Conservation (phyloP, 2,329 filamentous ascomycete genomes). For the Neonectria hederae region DNA sequence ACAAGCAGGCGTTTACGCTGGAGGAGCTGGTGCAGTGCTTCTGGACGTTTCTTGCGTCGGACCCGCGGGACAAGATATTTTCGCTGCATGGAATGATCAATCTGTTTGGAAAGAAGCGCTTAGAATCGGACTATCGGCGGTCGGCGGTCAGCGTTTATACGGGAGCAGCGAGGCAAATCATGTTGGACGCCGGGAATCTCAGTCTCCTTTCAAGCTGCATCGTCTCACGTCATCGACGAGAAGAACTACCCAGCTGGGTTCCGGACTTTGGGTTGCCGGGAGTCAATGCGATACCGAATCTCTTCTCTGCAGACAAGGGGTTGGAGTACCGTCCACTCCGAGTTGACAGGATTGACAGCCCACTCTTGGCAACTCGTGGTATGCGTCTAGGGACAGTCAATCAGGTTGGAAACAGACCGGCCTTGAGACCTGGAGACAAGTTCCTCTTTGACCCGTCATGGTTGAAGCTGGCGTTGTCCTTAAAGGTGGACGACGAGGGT, state of each 20-base stretch:
- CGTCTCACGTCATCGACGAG: conserved; percentile 10
- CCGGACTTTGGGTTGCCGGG: conserved; percentile 37
- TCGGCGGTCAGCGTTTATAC: conserved; percentile 35
- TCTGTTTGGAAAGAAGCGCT: conserved; percentile 24
- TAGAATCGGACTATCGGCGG: conserved; percentile 34
- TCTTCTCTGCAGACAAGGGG: conserved; percentile 35
- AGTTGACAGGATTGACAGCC: not conserved
- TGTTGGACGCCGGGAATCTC: conserved; percentile 28
- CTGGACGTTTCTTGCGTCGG: conserved; percentile 39
- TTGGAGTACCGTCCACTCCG: conserved; percentile 19
- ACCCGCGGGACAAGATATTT: conserved; percentile 41
- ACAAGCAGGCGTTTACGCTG: conserved; percentile 26
- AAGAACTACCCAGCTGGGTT: conserved; percentile 37
- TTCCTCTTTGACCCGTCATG: conserved; percentile 37
- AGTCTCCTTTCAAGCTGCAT: conserved; percentile 29
- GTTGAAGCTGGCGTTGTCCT: conserved; percentile 33
- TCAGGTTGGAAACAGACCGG: conserved; percentile 22
- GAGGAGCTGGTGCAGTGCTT: conserved; percentile 31
- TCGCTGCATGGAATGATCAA: conserved; percentile 39
- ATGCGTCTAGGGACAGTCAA: conserved; percentile 28
- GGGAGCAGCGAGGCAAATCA: conserved; percentile 33
- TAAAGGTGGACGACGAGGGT: conserved; percentile 8
- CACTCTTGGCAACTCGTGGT: conserved; percentile 22
- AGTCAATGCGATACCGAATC: conserved; percentile 30
- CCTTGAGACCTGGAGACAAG: conserved; percentile 27